Base-by-base conservation (phyloP, 1,139 yeast genomes). In the Hyphopichia burtonii region DNA sequence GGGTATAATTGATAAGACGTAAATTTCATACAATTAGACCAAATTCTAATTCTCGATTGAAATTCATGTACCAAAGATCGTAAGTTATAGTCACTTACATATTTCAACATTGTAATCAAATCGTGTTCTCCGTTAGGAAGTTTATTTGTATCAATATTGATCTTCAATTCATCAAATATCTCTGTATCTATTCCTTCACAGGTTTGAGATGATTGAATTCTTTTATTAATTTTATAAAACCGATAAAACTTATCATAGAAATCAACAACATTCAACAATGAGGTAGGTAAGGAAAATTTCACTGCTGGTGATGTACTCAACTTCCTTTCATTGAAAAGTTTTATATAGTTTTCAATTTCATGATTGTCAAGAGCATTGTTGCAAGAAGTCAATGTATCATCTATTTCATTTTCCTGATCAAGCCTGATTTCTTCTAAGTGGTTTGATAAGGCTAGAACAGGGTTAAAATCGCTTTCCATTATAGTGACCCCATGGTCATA, bases 261-360 rank as follows among this genome's bases (percentile, higher is more conserved):
- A 15, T 68, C 70, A 35, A 88, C 68, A 0, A 83, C 81, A 48
- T 75, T 75, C 27, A 63, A 59, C 40, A 87, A 65, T 9, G 86
- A 71, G 38, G 76, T 73, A 0, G 96, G 96, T 12, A 79, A 67
- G 0, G 84, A 80, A 54, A 83, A 84, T 31, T 74, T 71, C 1
- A 87, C 87, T 12, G 86, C 78, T 0, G 96, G 96, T 0, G 96
- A 88, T 0, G 83, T 74, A 12, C 93, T 84, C 31, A 88, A 61
- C 16, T 76, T 66, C 43, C 85, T 65, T 17, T 68, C 68, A 32
- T 67, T 63, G 48, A 83, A 80, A 14, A 72, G 58, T 25, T 69
- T 65, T n/a, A 83, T 61, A 52, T 83, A 78, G 33, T 79, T 79
- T 28, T 55, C 52, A 2, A 71, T 66, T 34, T 71, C 76, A 19